Base-by-base conservation (phyloP, 2,329 filamentous ascomycete species). In the Cordyceps fumosorosea region DNA sequence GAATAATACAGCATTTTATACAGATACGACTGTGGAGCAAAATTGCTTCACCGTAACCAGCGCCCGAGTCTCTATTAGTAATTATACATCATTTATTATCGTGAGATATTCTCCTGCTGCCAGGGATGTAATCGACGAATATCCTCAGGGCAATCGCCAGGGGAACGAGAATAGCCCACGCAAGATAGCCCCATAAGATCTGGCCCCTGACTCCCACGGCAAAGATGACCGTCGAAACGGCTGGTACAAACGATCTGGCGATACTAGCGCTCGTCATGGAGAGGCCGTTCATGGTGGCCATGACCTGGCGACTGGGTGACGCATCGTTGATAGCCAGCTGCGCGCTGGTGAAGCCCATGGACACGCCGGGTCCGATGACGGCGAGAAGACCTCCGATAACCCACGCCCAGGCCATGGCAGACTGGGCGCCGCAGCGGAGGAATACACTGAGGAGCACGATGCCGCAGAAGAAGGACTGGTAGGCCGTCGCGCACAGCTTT, bases 241-340 rank as follows among this genome's bases (percentile, higher is more conserved):
- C 88, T 0, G 90, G 90, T 0, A 82, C 80, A 47, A 93, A 77
- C 0, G 89, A 81, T 18, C 90, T 79, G 26, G 90, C 76, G 0
- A 77, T 86, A 65, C 85, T 86, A 0, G 78, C 74, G 1, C 85
- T 69, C 0, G 88, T 88, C 63, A 93, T 45, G 0, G 75, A 73
- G 3, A 77, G 57, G 5, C 87, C 87, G 67, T 93, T 93, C 26
- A 95, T 75, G 0, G 85, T 91, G 0, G 87, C 89, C 10, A 93
- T 76, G 0, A 84, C 81, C 48, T 79, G 77, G 1, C 84, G 81
- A 12, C 80, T 84, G 0, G 90, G 90, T 0, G 86, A 81, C 2
- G 89, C 83, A 63, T 93, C 89, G 71, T 93, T 93, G 37, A 93
- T 70, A 0, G 85, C 84, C 10, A 93, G 83, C 76, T 93, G 89